Percentiles rank a stretch among this genome's conserved stretches.
These are phyloP conservation scores for Achaetomiella virescens DNA, from an alignment of 495 filamentous ascomycete species.

Conservation along the genomic window DNA sequence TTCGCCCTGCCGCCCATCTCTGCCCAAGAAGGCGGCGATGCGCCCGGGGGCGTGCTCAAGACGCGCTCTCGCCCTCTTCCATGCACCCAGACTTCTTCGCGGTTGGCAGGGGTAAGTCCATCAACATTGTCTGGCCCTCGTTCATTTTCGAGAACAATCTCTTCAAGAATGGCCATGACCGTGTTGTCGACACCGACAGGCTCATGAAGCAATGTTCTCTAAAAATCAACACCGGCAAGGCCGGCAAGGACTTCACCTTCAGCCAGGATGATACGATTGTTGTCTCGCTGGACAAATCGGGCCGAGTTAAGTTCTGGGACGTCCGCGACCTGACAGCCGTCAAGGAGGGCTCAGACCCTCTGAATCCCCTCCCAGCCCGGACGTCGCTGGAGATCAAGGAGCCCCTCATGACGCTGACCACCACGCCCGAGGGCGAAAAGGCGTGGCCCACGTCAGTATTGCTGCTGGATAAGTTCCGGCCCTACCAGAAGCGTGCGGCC, in stretches of 20 bases:
- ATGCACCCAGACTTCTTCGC: conserved; percentile 89
- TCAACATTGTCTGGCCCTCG: conserved; percentile 80
- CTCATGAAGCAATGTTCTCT: conserved; percentile 79
- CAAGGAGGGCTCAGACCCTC: conserved; percentile 47
- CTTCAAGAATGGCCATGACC: conserved; percentile 63
- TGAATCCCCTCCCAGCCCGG: conserved; percentile 45
- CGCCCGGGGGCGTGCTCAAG: conserved; percentile 86
- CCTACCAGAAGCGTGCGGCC: conserved; percentile 78
- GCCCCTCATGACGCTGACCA: conserved; percentile 70
- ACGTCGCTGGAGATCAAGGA: conserved; percentile 65
- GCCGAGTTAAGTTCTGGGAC: conserved; percentile 95
- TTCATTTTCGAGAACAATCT: conserved; percentile 65
- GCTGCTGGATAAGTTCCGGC: conserved; percentile 89
- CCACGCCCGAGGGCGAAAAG: conserved; percentile 73
- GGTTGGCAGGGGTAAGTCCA: conserved; percentile 89
- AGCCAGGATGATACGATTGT: conserved; percentile 92
- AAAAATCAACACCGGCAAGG: conserved; percentile 94
- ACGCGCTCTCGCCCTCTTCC: conserved; percentile 83
- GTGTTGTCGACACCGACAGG: conserved; percentile 72
- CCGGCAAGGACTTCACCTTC: conserved; percentile 96
- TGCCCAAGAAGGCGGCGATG: conserved; percentile 63
- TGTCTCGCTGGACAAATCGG: conserved; percentile 92
- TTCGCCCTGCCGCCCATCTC: conserved; percentile 75
- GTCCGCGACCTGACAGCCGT: conserved; percentile 65
- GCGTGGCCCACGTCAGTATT: conserved; percentile 93